Conservation (phyloP, 345 rosid genomes). For the Kernera saxatilis region DNA sequence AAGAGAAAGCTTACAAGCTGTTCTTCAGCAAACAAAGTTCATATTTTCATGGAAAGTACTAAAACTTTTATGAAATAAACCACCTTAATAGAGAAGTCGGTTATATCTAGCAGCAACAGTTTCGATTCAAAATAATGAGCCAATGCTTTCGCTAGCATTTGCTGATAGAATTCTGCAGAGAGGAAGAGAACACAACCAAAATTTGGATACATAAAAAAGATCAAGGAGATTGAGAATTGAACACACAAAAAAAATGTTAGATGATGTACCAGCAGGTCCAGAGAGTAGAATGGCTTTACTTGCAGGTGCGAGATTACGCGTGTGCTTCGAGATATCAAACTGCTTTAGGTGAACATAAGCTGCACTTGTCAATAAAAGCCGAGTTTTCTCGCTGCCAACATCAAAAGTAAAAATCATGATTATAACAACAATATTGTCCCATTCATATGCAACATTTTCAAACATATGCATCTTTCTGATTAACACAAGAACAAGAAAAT, state of each 20-base stretch:
- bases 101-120: constrained; percentile 69
- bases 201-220: not conserved
- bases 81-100: constrained; percentile 84
- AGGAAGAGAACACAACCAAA: not conserved
- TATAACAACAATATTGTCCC: not conserved
- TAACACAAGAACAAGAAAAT: not conserved
- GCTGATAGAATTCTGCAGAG: constrained; percentile 78
- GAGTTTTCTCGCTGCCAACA: constrained; percentile 64
- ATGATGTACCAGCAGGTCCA: constrained; percentile 79
- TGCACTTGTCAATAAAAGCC: constrained; percentile 70
- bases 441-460: not conserved
- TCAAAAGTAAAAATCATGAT: not conserved
- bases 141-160: constrained; percentile 91
- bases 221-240: not conserved
- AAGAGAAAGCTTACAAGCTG: constrained; percentile 1
- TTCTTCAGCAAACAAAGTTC: not conserved
- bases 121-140: constrained; percentile 79
- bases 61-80: not conserved
- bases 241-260: not conserved
- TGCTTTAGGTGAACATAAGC: constrained; percentile 86
- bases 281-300: constrained; percentile 85
- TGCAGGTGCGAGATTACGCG: constrained; percentile 89
- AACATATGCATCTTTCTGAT: not conserved
- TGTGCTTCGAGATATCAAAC: constrained; percentile 76
- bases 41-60: not conserved